Base-by-base conservation (phyloP, 1,284 basidiomycete species). In the Ustilago lituana region DNA sequence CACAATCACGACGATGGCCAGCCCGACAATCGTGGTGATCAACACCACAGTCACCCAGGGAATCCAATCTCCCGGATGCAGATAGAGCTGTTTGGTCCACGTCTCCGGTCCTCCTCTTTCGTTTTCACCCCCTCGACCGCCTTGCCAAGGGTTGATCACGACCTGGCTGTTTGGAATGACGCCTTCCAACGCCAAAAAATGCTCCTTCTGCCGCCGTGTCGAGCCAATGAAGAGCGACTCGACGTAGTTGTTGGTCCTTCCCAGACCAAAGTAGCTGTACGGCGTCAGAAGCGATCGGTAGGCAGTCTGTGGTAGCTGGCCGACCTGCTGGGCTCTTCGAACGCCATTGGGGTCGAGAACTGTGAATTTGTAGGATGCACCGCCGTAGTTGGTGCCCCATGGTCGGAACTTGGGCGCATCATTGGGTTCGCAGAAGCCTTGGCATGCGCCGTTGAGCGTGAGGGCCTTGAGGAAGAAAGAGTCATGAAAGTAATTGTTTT, bases 211-310 rank as follows among this genome's bases (percentile, higher is more conserved):
- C 23, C 77, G 48, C n/a, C 74, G 57, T 26, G 79, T 78, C 36
- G 69, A 73, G 19, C 74, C 81, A 41, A 80, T 74, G 40, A 71
- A 77, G 51, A 85, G 75, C 39, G 83, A 82, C 76, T 99, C 96
- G 77, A 99, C 93, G 84, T 99, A 99, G 83, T 99, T 99, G 84
- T 99, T 99, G n/a, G 95, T 98, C 38, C 96, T 88, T 0, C 96
- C 96, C 2, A 99, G 88, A 0, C 96, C 96, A 79, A 98, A 93
- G 86, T 94, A 97, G 3, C 92, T 88, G 79, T 97, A 97, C 0
- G 96, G 95, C 1, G 92, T 90, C 46, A 90, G 87, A 10, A 98
- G 87, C 9, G 94, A 86, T 46, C 95, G 90, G 79, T 98, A 98
- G 0, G 90, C 88, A 1, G 92, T 92, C 81, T 96, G 94, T 2